phyloP scores from a whole-genome alignment of 2,329 filamentous ascomycete species.

The Diplodia scrobiculata region DNA sequence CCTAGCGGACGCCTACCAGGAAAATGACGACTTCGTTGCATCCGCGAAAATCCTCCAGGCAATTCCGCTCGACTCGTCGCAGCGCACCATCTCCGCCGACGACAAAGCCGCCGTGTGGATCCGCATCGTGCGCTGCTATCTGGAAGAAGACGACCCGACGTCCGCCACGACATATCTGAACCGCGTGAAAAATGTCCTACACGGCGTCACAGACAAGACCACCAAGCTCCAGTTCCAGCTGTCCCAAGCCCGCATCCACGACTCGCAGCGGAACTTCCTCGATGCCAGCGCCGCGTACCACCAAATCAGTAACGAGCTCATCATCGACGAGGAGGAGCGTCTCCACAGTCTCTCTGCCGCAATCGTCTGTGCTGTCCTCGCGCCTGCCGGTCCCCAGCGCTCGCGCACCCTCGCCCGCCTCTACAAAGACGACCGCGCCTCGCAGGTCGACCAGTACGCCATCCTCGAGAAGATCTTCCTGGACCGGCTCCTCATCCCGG shows the following conservation, averaged over 20 bases:
- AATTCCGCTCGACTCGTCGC: conserved; percentile 86
- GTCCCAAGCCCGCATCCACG: conserved; percentile 88
- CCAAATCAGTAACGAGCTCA: conserved; percentile 73
- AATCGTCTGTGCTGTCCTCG: conserved; percentile 88
- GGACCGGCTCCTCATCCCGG: conserved; percentile 75
- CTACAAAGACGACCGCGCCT: conserved; percentile 88
- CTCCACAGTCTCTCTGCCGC: conserved; percentile 81
- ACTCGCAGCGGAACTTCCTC: conserved; percentile 86
- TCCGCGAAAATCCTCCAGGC: conserved; percentile 78
- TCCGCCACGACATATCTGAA: conserved; percentile 85
- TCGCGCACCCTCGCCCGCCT: conserved; percentile 77
- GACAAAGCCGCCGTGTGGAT: conserved; percentile 87
- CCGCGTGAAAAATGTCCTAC: conserved; percentile 90
- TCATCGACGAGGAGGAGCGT: conserved; percentile 84
- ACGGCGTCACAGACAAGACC: conserved; percentile 71
- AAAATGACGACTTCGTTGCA: conserved; percentile 74
- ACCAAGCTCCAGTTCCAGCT: conserved; percentile 84
- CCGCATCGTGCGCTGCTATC: conserved; percentile 88
- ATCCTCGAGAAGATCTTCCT: conserved; percentile 98
- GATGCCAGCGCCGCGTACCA: conserved; percentile 87
- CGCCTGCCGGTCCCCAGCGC: conserved; percentile 83
- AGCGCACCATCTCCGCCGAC: conserved; percentile 78
- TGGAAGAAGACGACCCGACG: conserved; percentile 90
- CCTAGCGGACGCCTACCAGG: conserved; percentile 80
- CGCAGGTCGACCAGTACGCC: conserved; percentile 73